These are phyloP conservation scores for Colletotrichum sp. DNA, from an alignment of 2,329 filamentous ascomycete species.

Conservation along the genomic window DNA sequence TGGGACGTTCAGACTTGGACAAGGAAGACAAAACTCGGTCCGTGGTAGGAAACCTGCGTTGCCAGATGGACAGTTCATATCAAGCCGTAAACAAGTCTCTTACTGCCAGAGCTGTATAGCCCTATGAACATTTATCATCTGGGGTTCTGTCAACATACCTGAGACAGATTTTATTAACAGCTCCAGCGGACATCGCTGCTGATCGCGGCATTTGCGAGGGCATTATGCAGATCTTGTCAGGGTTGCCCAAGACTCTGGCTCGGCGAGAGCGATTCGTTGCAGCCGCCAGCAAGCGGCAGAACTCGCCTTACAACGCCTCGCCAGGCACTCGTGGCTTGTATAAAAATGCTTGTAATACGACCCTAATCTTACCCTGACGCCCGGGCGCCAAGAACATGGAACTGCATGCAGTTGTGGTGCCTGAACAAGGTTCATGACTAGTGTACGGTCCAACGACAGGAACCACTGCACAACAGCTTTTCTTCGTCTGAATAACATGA, in stretches of 20 bases:
- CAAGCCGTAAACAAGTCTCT: background rate
- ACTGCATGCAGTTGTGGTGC: background rate
- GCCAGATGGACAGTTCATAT: background rate
- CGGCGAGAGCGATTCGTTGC: conserved; percentile 7
- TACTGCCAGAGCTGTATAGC: background rate
- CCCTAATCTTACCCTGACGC: conserved; percentile 9
- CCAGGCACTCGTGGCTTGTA: background rate
- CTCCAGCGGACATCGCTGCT: background rate
- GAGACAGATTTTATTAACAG: background rate
- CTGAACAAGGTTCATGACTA: conserved; percentile 19
- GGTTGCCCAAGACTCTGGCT: background rate
- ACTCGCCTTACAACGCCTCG: background rate
- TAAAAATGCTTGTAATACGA: conserved; percentile 2
- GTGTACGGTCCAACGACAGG: background rate
- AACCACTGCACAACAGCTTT: background rate
- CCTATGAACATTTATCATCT: background rate
- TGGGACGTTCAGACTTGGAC: background rate
- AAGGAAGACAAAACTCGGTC: background rate
- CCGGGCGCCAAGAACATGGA: background rate
- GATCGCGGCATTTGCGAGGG: conserved; percentile 13
- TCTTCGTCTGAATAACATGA: background rate
- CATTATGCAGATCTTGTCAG: background rate
- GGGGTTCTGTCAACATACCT: background rate
- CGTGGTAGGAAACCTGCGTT: background rate
- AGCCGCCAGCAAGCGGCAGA: background rate